These are phyloP conservation scores for Ascochyta koolunga DNA, from an alignment of 2,329 filamentous ascomycete species.

Conservation along the genomic window DNA sequence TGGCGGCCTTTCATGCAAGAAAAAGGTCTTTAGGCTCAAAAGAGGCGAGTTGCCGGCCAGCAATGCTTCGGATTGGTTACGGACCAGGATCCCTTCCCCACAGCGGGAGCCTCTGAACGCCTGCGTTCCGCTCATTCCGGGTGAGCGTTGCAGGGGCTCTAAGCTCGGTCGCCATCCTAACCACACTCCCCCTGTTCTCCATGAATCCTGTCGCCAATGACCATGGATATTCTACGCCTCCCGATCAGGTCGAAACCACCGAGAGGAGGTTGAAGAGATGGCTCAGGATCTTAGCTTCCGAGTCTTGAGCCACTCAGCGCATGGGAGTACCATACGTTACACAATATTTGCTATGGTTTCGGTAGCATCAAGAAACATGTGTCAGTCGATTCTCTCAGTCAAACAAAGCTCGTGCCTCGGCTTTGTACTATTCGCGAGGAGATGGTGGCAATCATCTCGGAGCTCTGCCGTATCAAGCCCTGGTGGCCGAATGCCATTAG, in stretches of 20 bases:
- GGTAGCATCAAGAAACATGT: slow-evolving; percentile 23
- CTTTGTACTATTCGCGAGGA: slow-evolving; percentile 17
- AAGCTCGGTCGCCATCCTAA: slow-evolving; percentile 7
- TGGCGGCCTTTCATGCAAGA: slow-evolving; percentile 17
- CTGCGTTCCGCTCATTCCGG: slow-evolving; percentile 7
- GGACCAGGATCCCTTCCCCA: slow-evolving; percentile 12
- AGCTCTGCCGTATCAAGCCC: slow-evolving; percentile 34
- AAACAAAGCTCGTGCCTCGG: slow-evolving; percentile 27
- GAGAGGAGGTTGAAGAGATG: slow-evolving; percentile 13
- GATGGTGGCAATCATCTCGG: slow-evolving; percentile 41
- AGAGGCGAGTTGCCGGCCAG: slow-evolving; percentile 20
- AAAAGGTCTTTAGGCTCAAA: slow-evolving; percentile 22
- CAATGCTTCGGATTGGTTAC: slow-evolving; percentile 23
- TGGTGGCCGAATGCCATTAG: slow-evolving; percentile 24
- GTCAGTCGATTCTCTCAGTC: slow-evolving; percentile 20
- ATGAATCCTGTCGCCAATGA: slow-evolving; percentile 20
- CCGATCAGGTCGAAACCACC: slow-evolving; percentile 8
- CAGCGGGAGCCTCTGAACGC: slow-evolving; percentile 14
- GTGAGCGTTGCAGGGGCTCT: slow-evolving; percentile 13
- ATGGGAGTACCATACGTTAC: slow-evolving; percentile 13
- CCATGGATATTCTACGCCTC: slow-evolving; percentile 8
- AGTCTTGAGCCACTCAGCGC: slow-evolving; percentile 19
- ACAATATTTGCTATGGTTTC: slow-evolving; percentile 1
- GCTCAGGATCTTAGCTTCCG: slow-evolving; percentile 12
- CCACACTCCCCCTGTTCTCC: slow-evolving; percentile 9